A percentile compares a stretch with the other conserved stretches of the same genome.
These are phyloP conservation scores for Hirsutella minnesotensis DNA, from an alignment of 2,329 filamentous ascomycete species.

Conservation along the genomic window DNA sequence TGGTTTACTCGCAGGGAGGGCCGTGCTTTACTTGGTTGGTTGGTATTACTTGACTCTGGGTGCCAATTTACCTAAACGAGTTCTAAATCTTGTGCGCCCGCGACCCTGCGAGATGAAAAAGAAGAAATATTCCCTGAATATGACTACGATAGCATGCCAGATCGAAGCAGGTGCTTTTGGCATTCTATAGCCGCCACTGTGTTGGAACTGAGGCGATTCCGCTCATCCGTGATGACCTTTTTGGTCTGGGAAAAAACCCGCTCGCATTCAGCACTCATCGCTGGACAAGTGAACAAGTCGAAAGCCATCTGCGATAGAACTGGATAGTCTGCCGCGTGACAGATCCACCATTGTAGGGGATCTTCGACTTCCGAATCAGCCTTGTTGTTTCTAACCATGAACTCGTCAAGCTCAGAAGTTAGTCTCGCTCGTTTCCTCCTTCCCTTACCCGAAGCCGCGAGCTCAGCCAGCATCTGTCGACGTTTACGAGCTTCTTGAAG, in stretches of 20 bases:
- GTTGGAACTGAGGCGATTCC: neutral
- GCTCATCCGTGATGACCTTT: neutral
- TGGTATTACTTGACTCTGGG: neutral
- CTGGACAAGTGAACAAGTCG: neutral
- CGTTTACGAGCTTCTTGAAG: neutral
- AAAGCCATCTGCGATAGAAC: neutral
- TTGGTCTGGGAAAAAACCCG: too few relatives aligned
- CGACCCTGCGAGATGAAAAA: neutral
- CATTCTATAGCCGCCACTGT: neutral
- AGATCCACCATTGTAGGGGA: neutral
- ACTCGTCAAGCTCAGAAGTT: neutral
- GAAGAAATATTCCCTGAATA: neutral
- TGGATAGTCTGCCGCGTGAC: neutral
- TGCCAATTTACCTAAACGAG: neutral
- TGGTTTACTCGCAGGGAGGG: slow-evolving; percentile 1
- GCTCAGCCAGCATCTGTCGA: neutral
- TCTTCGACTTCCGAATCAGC: neutral
- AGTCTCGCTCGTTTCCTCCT: neutral
- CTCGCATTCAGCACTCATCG: too few relatives aligned
- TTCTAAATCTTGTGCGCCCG: too few relatives aligned
- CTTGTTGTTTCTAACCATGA: neutral
- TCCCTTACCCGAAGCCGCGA: neutral
- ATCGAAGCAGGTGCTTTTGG: neutral
- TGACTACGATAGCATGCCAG: neutral
- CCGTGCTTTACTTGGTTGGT: neutral